Percentiles rank a stretch among this genome's conserved stretches.
Evolutionary conservation across 2,329 filamentous ascomycete species (phyloP).

Genomic region (Rosellinia necatrix): DNA sequence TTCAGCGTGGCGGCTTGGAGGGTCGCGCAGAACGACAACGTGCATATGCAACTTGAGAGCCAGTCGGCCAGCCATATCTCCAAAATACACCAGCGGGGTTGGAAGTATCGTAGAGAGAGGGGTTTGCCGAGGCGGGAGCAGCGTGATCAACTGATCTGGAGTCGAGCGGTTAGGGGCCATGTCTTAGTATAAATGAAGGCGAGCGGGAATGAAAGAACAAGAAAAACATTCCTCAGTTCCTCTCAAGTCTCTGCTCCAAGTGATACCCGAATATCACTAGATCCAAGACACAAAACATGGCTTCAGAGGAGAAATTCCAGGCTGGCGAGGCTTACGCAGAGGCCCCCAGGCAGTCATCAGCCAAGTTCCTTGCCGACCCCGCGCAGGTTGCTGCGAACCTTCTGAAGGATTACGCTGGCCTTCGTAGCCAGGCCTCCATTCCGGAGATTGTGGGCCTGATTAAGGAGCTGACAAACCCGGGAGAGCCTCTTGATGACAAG

Average conservation of each 20-base stretch:
- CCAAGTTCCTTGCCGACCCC: constrained; percentile 41
- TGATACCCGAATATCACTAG: neutral
- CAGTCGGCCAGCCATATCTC: neutral
- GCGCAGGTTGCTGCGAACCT: constrained; percentile 42
- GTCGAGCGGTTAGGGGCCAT: neutral
- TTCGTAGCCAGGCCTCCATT: constrained; percentile 37
- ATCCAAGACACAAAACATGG: constrained; percentile 32
- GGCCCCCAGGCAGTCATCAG: constrained; percentile 27
- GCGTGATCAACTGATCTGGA: neutral
- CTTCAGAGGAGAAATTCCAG: constrained; percentile 44
- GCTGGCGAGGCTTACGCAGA: constrained; percentile 45
- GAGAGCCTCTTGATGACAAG: constrained; percentile 63
- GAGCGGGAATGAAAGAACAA: neutral
- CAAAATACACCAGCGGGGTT: neutral
- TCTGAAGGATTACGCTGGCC: constrained; percentile 39
- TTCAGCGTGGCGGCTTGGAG: constrained; percentile 2
- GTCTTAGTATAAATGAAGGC: constrained; percentile 15
- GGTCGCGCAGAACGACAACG: neutral
- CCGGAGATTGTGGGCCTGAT: constrained; percentile 41
- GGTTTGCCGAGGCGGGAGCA: neutral
- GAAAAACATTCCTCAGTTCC: neutral
- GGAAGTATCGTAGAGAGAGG: constrained; percentile 11
- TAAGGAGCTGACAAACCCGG: constrained; percentile 44
- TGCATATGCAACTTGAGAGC: neutral
- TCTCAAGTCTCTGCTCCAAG: neutral